phyloP scores from a whole-genome alignment of 805 yeast genomes.

The Candida sanyiensis region DNA sequence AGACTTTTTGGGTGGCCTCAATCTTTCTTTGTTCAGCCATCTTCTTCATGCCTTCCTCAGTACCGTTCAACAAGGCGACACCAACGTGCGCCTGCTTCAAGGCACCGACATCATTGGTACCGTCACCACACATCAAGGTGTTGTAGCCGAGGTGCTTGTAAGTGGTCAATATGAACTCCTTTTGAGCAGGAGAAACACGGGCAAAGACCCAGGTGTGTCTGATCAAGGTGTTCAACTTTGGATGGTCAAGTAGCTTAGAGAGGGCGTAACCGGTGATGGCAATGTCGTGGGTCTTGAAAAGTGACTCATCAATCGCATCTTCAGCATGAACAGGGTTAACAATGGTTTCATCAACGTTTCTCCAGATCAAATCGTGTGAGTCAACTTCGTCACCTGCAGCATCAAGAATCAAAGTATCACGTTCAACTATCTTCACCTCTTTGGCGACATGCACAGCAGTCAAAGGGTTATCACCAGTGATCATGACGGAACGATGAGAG shows the following conservation, averaged over 20 bases:
- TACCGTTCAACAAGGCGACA: constrained; percentile 95
- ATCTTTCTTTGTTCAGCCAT: constrained; percentile 73
- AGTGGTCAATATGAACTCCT: constrained; percentile 81
- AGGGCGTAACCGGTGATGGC: constrained; percentile 94
- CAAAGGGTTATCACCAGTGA: constrained; percentile 97
- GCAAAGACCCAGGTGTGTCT: constrained; percentile 96
- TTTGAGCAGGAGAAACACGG: constrained; percentile 93
- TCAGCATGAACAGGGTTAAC: constrained; percentile 60
- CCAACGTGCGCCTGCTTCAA: constrained; percentile 98
- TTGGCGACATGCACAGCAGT: constrained; percentile 98
- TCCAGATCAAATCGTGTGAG: constrained; percentile 66
- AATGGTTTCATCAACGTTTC: constrained; percentile 73
- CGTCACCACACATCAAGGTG: constrained; percentile 99
- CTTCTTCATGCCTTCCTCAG: constrained; percentile 88
- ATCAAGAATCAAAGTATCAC: constrained; percentile 82
- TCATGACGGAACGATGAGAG: constrained; percentile 93
- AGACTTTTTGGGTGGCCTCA: constrained; percentile 58
- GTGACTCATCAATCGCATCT: constrained; percentile 46
- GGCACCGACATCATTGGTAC: constrained; percentile 99
- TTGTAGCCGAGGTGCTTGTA: constrained; percentile 85
- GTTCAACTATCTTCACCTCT: constrained; percentile 82
- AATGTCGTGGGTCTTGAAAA: constrained; percentile 68
- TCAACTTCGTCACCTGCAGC: constrained; percentile 69
- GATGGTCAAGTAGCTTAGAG: constrained; percentile 55
- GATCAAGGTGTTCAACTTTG: constrained; percentile 65